Percentiles rank a stretch among this genome's conserved stretches.
Conservation (phyloP, 169 alveolate species). For the Plasmodium knowlesi region DNA sequence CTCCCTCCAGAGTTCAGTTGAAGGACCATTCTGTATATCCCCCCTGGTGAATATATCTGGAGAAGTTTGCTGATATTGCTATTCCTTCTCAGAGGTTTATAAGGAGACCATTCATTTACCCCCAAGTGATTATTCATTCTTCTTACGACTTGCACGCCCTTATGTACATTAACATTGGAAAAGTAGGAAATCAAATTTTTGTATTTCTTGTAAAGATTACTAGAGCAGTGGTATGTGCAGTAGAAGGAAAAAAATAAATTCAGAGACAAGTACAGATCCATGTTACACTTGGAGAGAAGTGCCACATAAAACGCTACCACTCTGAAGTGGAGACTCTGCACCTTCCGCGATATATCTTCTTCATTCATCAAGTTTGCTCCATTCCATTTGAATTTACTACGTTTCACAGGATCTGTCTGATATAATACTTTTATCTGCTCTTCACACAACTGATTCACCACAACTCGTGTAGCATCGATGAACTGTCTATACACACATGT, state of each 20-base stretch:
- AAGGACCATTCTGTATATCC: neutral
- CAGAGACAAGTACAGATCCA: constrained; percentile 7
- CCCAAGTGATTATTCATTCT: neutral
- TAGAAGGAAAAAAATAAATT: constrained; percentile 16
- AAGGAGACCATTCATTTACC: neutral
- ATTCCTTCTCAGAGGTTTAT: constrained; percentile 7
- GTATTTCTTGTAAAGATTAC: constrained; percentile 26
- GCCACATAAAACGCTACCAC: constrained; percentile 6
- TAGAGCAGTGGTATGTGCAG: constrained; percentile 47
- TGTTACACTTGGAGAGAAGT: neutral
- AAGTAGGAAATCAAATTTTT: neutral
- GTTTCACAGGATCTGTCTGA: neutral
- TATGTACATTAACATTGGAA: neutral
- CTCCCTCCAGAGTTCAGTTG: neutral
- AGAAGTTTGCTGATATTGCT: neutral
- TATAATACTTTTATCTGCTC: neutral
- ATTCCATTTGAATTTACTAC: neutral
- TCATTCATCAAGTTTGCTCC: neutral
- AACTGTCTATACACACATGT: constrained; percentile 30
- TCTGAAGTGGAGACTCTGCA: constrained; percentile 30
- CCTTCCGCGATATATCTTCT: neutral
- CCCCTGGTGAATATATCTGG: neutral
- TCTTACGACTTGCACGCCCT: neutral
- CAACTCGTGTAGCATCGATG: constrained; percentile 2
- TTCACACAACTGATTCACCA: neutral